phyloP scores from a whole-genome alignment of 495 filamentous ascomycete genomes.

The Penicillium angulare region DNA sequence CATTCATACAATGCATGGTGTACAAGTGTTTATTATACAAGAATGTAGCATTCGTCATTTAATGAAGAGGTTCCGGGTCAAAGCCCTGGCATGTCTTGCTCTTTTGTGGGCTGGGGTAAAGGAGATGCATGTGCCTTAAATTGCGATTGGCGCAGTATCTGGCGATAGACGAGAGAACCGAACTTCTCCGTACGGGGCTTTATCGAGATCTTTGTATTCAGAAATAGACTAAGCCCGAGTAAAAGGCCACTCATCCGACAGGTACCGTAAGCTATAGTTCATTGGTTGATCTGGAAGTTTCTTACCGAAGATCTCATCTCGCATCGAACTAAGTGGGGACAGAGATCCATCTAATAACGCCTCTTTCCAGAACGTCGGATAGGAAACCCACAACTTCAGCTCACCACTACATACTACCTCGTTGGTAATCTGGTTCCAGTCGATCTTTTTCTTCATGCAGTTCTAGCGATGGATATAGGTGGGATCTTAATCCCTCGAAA shows the following conservation, averaged over 20 bases:
- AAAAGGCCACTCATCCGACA: not conserved
- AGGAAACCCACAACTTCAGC: not conserved
- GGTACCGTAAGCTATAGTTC: not conserved
- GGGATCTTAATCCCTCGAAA: not conserved
- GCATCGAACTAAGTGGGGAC: not conserved
- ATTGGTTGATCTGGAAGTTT: not conserved
- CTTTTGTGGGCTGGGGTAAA: too few species aligned
- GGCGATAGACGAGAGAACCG: too few species aligned
- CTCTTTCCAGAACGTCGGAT: not conserved
- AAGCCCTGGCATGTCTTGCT: too few species aligned
- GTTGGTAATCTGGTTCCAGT: not conserved
- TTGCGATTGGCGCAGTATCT: too few species aligned
- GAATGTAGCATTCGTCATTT: too few species aligned
- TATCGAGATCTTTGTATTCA: not conserved
- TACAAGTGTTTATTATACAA: too few species aligned
- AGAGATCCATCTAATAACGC: not conserved
- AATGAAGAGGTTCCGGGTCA: too few species aligned
- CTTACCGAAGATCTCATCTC: not conserved
- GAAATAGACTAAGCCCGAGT: too few species aligned
- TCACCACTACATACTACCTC: not conserved
- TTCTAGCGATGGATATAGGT: too few species aligned
- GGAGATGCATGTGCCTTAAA: too few species aligned
- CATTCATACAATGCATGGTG: too few species aligned
- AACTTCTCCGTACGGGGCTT: too few species aligned
- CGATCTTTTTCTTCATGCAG: not conserved